phyloP scores from a whole-genome alignment of 2,329 filamentous ascomycete genomes.

The Fusarium sp. region DNA sequence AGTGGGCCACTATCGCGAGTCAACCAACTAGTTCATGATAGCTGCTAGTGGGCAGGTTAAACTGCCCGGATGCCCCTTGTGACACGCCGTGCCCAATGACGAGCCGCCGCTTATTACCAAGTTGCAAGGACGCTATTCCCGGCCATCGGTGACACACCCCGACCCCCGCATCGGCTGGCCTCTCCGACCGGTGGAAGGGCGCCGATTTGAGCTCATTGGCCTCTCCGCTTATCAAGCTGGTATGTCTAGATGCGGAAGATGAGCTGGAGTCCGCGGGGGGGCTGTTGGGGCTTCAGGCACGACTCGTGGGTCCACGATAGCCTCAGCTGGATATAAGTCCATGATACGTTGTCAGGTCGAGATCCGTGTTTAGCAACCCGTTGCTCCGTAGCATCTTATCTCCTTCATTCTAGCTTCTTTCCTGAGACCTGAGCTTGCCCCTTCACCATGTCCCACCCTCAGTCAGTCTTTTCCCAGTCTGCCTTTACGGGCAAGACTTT shows the following conservation, averaged over 20 bases:
- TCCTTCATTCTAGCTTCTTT: background rate
- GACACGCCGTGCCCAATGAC: background rate
- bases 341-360: background rate
- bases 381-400: background rate
- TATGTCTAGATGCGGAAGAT: background rate
- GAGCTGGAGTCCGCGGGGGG: background rate
- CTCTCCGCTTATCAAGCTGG: conserved; percentile 1
- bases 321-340: conserved; percentile 12
- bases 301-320: background rate
- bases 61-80: background rate
- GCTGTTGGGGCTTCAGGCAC: background rate
- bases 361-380: background rate
- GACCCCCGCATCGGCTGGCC: conserved; percentile 10
- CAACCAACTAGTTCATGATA: conserved; percentile 7
- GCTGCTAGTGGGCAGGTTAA: background rate
- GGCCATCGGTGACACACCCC: background rate
- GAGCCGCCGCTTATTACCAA: background rate
- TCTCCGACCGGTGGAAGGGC: background rate
- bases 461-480: conserved; percentile 18
- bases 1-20: background rate
- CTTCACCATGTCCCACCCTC: conserved; percentile 25
- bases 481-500: conserved; percentile 3
- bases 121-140: conserved; percentile 3
- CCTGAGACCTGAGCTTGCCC: background rate
- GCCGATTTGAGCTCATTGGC: conserved; percentile 4